Conservation (phyloP, 805 yeast genomes). For the Torulaspora gathmanii region DNA sequence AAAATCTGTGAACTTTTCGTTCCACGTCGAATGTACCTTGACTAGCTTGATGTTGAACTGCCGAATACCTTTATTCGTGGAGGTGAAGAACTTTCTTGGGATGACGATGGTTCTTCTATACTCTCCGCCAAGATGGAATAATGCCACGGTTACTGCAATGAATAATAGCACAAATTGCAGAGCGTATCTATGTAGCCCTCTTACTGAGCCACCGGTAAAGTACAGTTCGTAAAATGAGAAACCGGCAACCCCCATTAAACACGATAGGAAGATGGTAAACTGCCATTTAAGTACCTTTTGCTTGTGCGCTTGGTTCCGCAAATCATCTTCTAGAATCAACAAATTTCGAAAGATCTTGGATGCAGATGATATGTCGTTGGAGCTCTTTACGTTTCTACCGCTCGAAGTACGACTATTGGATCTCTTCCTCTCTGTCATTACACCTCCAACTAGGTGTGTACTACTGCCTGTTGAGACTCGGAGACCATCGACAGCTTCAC, state of each 20-base stretch:
- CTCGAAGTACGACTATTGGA: slow-evolving; percentile 32
- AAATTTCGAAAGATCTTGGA: slow-evolving; percentile 78
- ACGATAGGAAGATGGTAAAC: slow-evolving; percentile 39
- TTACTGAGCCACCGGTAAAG: slow-evolving; percentile 38
- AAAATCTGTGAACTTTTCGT: slow-evolving; percentile 37
- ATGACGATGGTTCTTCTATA: slow-evolving; percentile 77
- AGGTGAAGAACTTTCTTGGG: slow-evolving; percentile 71
- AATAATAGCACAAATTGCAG: slow-evolving; percentile 56
- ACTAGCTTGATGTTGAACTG: slow-evolving; percentile 77
- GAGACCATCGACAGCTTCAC: slow-evolving; percentile 1
- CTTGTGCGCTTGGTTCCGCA: slow-evolving; percentile 73
- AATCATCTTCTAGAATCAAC: slow-evolving; percentile 76
- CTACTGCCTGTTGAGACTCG: slow-evolving; percentile 5
- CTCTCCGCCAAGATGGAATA: slow-evolving; percentile 86
- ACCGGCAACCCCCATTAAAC: slow-evolving; percentile 40
- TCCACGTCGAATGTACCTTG: slow-evolving; percentile 45
- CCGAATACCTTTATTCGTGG: slow-evolving; percentile 85
- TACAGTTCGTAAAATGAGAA: slow-evolving; percentile 40
- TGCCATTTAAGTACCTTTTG: slow-evolving; percentile 58
- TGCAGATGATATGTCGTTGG: slow-evolving; percentile 42
- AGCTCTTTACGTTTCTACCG: slow-evolving; percentile 25
- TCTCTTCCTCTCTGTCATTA: slow-evolving; percentile 16
- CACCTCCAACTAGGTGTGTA: slow-evolving; percentile 5
- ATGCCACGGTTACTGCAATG: slow-evolving; percentile 58
- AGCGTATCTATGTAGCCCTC: slow-evolving; percentile 38